Conservation (phyloP, 345 rosid genomes). For the Salix dunnii region DNA sequence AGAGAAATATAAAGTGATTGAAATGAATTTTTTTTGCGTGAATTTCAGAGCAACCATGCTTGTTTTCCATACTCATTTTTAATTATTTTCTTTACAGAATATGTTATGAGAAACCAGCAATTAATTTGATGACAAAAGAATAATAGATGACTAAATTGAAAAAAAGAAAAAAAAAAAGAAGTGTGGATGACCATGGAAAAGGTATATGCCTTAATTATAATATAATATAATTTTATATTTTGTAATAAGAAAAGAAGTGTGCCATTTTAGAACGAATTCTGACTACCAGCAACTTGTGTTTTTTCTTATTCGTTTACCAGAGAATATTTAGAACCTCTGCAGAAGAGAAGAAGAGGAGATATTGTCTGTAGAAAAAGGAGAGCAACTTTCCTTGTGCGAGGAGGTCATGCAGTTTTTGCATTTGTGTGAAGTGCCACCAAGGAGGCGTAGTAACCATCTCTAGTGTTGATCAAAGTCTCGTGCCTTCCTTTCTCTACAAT, state of each 20-base stretch:
- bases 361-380: background rate
- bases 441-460: conserved; percentile 27
- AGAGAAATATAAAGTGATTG: too few relatives aligned
- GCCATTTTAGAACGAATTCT: background rate
- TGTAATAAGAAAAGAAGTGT: background rate
- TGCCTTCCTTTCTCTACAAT: conserved; percentile 47
- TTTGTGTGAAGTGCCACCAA: conserved; percentile 24
- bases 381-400: background rate
- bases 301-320: background rate
- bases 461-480: conserved; percentile 13
- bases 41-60: too few relatives aligned
- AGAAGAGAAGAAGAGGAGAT: too few relatives aligned
- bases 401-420: conserved; percentile 17
- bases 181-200: too few relatives aligned
- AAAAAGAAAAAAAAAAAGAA: too few relatives aligned
- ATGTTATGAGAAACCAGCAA: too few relatives aligned
- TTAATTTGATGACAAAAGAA: too few relatives aligned
- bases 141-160: too few relatives aligned
- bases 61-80: too few relatives aligned
- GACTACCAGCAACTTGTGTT: background rate
- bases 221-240: background rate
- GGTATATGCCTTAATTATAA: too few relatives aligned
- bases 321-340: background rate
- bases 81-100: too few relatives aligned
- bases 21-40: too few relatives aligned